A percentile compares a stretch with the other conserved stretches of the same genome.
phyloP scores from a whole-genome alignment of 331 rosid species.

The Quercus lobata region DNA sequence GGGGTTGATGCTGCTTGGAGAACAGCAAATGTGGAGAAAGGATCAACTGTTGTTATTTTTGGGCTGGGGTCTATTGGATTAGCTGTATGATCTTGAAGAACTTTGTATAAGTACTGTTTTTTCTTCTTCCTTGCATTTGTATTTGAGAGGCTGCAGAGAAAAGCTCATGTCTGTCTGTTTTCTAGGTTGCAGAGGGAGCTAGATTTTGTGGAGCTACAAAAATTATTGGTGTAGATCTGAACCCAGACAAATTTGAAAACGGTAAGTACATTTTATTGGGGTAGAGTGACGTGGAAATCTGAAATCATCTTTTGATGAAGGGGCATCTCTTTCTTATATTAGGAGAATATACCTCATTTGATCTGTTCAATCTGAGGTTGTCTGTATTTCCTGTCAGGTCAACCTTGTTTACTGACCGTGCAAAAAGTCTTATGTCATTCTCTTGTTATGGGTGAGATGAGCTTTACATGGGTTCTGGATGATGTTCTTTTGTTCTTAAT shows the following conservation, averaged over 20 bases:
- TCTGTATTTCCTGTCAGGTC: neutral
- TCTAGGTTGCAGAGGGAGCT: slow-evolving; percentile 91
- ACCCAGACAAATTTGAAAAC: slow-evolving; percentile 54
- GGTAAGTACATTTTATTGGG: slow-evolving; percentile 36
- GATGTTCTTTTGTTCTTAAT: neutral
- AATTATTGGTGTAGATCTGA: slow-evolving; percentile 84
- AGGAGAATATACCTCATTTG: neutral
- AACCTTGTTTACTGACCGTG: neutral
- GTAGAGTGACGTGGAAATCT: neutral
- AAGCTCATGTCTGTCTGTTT: slow-evolving; percentile 6
- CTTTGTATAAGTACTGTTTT: neutral
- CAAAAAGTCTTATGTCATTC: neutral
- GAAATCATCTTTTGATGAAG: neutral
- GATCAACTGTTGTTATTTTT: slow-evolving; percentile 76
- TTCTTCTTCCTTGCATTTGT: neutral
- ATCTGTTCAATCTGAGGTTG: neutral
- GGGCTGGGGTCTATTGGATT: slow-evolving; percentile 88
- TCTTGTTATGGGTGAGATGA: neutral
- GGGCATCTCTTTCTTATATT: neutral
- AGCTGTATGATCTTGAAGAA: slow-evolving; percentile 45
- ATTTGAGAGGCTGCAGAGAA: neutral
- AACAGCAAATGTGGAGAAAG: slow-evolving; percentile 78
- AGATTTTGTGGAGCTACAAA: slow-evolving; percentile 77
- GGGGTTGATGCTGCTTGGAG: slow-evolving; percentile 96
- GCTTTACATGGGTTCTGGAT: neutral